Conservation (phyloP, 2,329 filamentous ascomycete genomes). For the Penicillium sp. region DNA sequence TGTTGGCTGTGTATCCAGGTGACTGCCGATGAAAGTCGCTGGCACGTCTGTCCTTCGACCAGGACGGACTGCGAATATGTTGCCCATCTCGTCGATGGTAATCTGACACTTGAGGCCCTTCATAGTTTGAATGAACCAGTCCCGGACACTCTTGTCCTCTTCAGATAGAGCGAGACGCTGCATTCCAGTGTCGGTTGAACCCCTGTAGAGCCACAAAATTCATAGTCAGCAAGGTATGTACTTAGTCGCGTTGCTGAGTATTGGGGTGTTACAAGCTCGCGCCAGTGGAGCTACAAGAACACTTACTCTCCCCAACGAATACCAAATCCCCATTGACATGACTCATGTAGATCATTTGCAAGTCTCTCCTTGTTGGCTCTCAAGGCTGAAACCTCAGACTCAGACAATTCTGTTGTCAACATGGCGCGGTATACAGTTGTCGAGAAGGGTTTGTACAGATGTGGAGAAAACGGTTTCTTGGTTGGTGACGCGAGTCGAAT, state of each 20-base stretch:
- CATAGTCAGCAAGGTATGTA: neutral
- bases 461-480: neutral
- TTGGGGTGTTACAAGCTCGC: neutral
- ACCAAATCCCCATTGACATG: constrained; percentile 66
- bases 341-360: constrained; percentile 64
- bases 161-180: constrained; percentile 70
- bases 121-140: constrained; percentile 72
- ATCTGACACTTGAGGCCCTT: constrained; percentile 65
- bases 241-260: neutral
- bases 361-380: constrained; percentile 61
- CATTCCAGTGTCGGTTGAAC: constrained; percentile 70
- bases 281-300: neutral
- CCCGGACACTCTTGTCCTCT: constrained; percentile 67
- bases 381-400: constrained; percentile 53
- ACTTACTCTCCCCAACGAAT: constrained; percentile 68
- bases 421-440: constrained; percentile 25
- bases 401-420: constrained; percentile 48
- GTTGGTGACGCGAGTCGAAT: neutral
- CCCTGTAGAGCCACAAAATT: constrained; percentile 18
- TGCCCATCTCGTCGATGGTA: constrained; percentile 74
- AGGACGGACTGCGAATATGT: constrained; percentile 72
- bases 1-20: constrained; percentile 65
- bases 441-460: constrained; percentile 9
- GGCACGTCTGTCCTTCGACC: constrained; percentile 59
- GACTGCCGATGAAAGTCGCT: constrained; percentile 69